These are phyloP conservation scores for Cyclotella atomus DNA, from an alignment of 108 stramenopile genomes.

Conservation along the genomic window DNA sequence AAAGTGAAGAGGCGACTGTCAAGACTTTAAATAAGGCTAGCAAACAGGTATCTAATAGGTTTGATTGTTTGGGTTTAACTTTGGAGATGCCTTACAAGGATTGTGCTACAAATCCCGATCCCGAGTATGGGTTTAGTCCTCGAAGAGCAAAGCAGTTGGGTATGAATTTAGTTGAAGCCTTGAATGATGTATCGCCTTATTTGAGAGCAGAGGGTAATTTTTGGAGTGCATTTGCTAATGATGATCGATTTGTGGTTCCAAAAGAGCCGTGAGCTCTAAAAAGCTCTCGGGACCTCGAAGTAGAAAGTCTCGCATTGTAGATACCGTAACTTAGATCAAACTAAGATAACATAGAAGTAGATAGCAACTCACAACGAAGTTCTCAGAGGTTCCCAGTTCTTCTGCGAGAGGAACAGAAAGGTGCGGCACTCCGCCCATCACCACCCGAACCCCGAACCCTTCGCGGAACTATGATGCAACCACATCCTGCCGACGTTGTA, in stretches of 20 bases:
- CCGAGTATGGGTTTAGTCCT: slow-evolving; percentile 76
- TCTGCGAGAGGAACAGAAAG: too few relatives aligned
- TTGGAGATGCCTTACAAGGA: slow-evolving; percentile 94
- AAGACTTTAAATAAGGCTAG: slow-evolving; percentile 69
- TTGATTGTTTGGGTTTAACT: slow-evolving; percentile 84
- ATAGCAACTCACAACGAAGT: too few relatives aligned
- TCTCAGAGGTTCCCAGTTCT: too few relatives aligned
- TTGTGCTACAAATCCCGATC: slow-evolving; percentile 67
- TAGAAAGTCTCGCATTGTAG: too few relatives aligned
- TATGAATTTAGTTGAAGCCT: slow-evolving; percentile 64
- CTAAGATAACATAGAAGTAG: too few relatives aligned
- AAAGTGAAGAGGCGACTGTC: slow-evolving; percentile 50
- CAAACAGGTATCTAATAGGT: slow-evolving; percentile 84
- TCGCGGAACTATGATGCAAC: too few relatives aligned
- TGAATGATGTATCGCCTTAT: slow-evolving; percentile 70
- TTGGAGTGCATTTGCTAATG: slow-evolving; percentile 61
- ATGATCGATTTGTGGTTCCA: slow-evolving; percentile 73
- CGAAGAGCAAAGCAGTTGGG: slow-evolving; percentile 70
- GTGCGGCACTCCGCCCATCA: too few relatives aligned
- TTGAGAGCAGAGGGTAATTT: slow-evolving; percentile 74
- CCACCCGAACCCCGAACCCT: too few relatives aligned
- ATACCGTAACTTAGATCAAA: too few relatives aligned
- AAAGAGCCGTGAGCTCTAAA: too few relatives aligned
- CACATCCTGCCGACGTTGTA: too few relatives aligned
- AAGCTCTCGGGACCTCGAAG: too few relatives aligned